phyloP scores from a whole-genome alignment of 257 asterid species.

The Striga asiatica region DNA sequence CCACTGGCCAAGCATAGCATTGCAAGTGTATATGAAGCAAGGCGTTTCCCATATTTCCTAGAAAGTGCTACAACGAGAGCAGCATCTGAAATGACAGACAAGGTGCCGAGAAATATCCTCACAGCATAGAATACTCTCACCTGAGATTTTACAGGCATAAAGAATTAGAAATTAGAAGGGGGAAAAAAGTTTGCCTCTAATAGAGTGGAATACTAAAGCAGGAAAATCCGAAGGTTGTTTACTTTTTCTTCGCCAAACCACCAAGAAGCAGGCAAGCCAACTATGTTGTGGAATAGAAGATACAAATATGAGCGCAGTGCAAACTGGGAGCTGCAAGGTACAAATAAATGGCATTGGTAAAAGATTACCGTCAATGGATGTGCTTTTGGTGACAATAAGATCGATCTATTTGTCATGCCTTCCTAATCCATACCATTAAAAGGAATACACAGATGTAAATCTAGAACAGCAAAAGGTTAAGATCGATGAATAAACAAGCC shows the following conservation, averaged over 20 bases:
- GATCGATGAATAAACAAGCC: no score
- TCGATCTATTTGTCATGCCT: not conserved
- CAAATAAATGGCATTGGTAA: conserved; percentile 11
- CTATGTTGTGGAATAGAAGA: conserved; percentile 67
- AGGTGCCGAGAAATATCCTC: conserved; percentile 65
- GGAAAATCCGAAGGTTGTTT: conserved; percentile 14
- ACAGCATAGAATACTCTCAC: conserved; percentile 87
- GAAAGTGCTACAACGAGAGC: conserved; percentile 94
- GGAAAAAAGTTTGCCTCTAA: not conserved
- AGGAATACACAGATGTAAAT: not conserved
- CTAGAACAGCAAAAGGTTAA: not conserved
- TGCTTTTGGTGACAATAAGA: not conserved
- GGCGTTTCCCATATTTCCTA: conserved; percentile 87
- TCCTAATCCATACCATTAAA: not conserved
- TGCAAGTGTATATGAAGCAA: conserved; percentile 85
- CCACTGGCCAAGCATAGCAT: conserved; percentile 98
- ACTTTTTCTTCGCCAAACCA: conserved; percentile 93
- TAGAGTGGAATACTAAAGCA: not conserved
- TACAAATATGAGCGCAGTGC: conserved; percentile 81
- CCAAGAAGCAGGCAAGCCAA: conserved; percentile 86
- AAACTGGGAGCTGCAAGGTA: conserved; percentile 68
- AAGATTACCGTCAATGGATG: conserved; percentile 3
- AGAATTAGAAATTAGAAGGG: conserved; percentile 13
- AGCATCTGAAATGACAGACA: conserved; percentile 71
- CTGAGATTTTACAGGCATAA: conserved; percentile 32